phyloP scores from a whole-genome alignment of 371 early-diverging fungal genomes.

The Mortierella sp. region DNA sequence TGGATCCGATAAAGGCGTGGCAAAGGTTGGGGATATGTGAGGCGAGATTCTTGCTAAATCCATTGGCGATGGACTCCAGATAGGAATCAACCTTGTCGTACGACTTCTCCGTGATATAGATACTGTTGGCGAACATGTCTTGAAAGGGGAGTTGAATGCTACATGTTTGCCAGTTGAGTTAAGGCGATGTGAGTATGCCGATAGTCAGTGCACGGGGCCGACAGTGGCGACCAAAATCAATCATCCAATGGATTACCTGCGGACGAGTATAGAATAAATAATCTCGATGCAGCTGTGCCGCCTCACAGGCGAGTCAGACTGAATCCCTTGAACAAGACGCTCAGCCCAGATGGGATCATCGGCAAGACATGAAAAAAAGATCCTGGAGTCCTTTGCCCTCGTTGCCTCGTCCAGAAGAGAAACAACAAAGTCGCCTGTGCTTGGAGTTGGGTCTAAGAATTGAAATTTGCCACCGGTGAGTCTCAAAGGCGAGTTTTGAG shows the following conservation, averaged over 20 bases:
- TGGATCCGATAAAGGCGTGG: constrained; percentile 36
- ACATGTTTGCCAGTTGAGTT: neutral
- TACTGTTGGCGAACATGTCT: constrained; percentile 45
- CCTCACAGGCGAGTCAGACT: constrained; percentile 17
- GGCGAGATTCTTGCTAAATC: constrained; percentile 37
- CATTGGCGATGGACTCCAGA: constrained; percentile 37
- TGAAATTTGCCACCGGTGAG: neutral
- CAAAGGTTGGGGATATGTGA: constrained; percentile 43
- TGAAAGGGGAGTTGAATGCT: constrained; percentile 57
- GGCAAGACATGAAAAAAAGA: constrained; percentile 36
- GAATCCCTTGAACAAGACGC: constrained; percentile 37
- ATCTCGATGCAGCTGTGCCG: constrained; percentile 52
- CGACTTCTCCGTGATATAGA: constrained; percentile 35
- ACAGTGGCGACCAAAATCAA: too few species aligned
- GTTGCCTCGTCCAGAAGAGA: constrained; percentile 45
- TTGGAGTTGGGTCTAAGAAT: constrained; percentile 26
- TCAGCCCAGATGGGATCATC: constrained; percentile 57
- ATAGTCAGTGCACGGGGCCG: too few species aligned
- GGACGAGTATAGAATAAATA: constrained; percentile 52
- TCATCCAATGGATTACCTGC: constrained; percentile 28
- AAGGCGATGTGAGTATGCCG: neutral
- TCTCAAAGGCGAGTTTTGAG: too few species aligned
- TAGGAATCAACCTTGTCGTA: constrained; percentile 45
- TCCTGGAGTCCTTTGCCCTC: constrained; percentile 39
- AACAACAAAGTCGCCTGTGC: constrained; percentile 46